Conservation (phyloP, 2,329 filamentous ascomycete genomes). For the Alternaria infectoria region DNA sequence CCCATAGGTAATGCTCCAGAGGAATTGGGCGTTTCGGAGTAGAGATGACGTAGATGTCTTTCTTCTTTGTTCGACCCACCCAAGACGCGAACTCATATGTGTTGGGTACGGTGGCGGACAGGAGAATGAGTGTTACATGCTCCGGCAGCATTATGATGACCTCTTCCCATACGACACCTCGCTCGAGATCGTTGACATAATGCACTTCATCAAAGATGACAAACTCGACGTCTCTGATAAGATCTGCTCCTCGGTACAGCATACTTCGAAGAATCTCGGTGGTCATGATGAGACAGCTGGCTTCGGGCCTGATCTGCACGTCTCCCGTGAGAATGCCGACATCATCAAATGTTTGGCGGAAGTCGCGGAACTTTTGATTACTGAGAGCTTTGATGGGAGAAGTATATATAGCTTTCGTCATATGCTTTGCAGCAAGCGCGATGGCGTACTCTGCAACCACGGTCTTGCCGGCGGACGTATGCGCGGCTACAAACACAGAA, state of each 20-base stretch:
- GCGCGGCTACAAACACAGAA: constrained; percentile 96
- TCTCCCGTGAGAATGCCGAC: constrained; percentile 97
- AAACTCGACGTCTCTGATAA: constrained; percentile 97
- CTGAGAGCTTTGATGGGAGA: constrained; percentile 98
- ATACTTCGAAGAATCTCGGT: constrained; percentile 98
- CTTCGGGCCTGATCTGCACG: constrained; percentile 96
- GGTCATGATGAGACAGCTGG: constrained; percentile 98
- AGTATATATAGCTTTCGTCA: constrained; percentile 99
- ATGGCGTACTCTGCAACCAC: constrained; percentile 99
- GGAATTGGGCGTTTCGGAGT: constrained; percentile 95
- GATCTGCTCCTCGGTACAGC: constrained; percentile 93
- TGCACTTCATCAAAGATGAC: constrained; percentile 99
- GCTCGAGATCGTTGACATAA: constrained; percentile 95
- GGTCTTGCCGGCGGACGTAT: constrained; percentile 97
- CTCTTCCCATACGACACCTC: constrained; percentile 98
- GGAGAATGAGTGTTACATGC: constrained; percentile 91
- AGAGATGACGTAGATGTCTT: constrained; percentile 98
- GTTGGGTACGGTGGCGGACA: constrained; percentile 96
- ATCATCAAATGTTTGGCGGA: constrained; percentile 87
- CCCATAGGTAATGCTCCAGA: constrained; percentile 95
- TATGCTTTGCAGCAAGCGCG: constrained; percentile 93
- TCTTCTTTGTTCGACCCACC: constrained; percentile 97
- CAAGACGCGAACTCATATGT: constrained; percentile 98
- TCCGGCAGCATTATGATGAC: constrained; percentile 99
- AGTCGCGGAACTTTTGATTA: constrained; percentile 98